Conservation (phyloP, 331 rosid genomes). For the Quercus lobata region DNA sequence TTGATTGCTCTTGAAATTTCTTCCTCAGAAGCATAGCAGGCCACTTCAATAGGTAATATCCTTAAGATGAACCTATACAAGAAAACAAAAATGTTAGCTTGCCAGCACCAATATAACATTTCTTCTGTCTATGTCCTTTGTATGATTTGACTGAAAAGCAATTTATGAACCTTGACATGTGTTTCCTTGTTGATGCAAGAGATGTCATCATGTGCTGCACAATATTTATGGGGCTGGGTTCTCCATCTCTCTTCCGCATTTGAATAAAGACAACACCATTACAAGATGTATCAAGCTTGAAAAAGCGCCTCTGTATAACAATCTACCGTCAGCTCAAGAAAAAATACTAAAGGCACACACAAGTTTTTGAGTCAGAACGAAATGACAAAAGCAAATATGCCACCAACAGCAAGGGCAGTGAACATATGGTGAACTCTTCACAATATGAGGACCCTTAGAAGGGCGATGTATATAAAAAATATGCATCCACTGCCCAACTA, state of each 20-base stretch:
- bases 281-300: slow-evolving; percentile 85
- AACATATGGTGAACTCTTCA: neutral
- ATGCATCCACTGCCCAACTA: neutral
- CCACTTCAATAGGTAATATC: slow-evolving; percentile 77
- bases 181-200: slow-evolving; percentile 72
- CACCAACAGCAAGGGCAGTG: neutral
- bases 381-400: neutral
- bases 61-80: slow-evolving; percentile 82
- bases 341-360: neutral
- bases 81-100: slow-evolving; percentile 8
- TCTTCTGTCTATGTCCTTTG: slow-evolving; percentile 8
- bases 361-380: neutral
- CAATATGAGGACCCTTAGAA: neutral
- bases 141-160: slow-evolving; percentile 5
- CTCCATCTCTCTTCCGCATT: slow-evolving; percentile 77
- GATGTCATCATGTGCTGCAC: slow-evolving; percentile 76
- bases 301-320: slow-evolving; percentile 59
- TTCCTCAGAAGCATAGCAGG: slow-evolving; percentile 97
- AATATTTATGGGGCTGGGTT: slow-evolving; percentile 62
- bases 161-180: slow-evolving; percentile 73
- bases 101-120: slow-evolving; percentile 5
- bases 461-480: neutral
- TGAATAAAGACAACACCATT: slow-evolving; percentile 87
- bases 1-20: slow-evolving; percentile 76
- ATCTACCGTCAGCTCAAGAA: slow-evolving; percentile 15